phyloP scores from a whole-genome alignment of 257 asterid genomes.

The Solanum sitiens region DNA sequence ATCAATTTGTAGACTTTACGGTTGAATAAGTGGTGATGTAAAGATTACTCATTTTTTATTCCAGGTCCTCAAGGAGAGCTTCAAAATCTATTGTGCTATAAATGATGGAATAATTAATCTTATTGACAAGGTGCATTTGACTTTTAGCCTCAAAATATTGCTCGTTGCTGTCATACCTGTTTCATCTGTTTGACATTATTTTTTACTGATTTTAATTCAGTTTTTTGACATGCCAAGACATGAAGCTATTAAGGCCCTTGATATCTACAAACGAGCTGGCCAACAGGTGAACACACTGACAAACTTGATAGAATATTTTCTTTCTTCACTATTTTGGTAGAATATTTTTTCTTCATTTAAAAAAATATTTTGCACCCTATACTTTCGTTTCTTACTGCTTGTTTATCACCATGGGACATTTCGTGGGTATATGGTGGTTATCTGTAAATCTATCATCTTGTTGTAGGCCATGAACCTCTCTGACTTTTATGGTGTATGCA shows the following conservation, averaged over 20 bases:
- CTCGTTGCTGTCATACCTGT: not conserved
- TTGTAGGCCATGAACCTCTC: slow-evolving; percentile 81
- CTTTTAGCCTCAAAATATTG: not conserved
- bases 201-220: slow-evolving; percentile 34
- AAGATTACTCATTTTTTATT: not conserved
- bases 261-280: slow-evolving; percentile 93
- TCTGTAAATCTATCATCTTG: not conserved
- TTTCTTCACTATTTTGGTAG: not conserved
- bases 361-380: not conserved
- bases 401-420: not conserved
- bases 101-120: slow-evolving; percentile 98
- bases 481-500: slow-evolving; percentile 91
- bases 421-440: not conserved
- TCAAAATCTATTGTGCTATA: slow-evolving; percentile 86
- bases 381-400: not conserved
- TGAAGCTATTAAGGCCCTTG: slow-evolving; percentile 94
- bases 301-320: not conserved
- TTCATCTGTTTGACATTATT: not conserved
- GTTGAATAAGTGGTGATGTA: not conserved
- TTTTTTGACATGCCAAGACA: slow-evolving; percentile 99
- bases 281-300: slow-evolving; percentile 55
- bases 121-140: slow-evolving; percentile 77
- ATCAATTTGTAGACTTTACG: not conserved
- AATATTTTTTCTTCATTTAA: not conserved
- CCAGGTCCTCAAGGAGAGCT: slow-evolving; percentile 99